Conservation (phyloP, 2,329 filamentous ascomycete genomes). For the Aspergillus eucalypticola region DNA sequence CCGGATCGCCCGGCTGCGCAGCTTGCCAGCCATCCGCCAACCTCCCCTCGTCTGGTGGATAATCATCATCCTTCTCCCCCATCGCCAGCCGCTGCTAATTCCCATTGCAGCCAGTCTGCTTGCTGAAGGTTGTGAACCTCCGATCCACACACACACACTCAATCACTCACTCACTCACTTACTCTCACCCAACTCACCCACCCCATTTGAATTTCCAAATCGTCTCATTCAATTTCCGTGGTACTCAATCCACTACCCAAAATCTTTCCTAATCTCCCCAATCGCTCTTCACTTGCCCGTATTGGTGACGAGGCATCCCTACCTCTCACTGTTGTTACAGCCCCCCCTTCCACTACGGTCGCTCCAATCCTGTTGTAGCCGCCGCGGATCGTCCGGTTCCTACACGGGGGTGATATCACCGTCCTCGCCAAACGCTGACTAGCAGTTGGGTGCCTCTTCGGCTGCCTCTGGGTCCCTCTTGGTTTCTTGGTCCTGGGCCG, state of each 20-base stretch:
- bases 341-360: not conserved
- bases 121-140: not conserved
- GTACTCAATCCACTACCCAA: not conserved
- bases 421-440: not conserved
- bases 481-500: slow-evolving; percentile 5
- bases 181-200: too few relatives aligned
- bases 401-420: slow-evolving; percentile 8
- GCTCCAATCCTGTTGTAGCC: not conserved
- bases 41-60: not conserved
- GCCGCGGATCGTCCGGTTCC: slow-evolving; percentile 5
- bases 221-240: not conserved
- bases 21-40: not conserved
- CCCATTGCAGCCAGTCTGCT: not conserved
- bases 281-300: not conserved
- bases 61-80: not conserved
- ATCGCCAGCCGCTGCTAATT: not conserved
- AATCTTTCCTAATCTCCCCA: not conserved
- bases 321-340: not conserved
- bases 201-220: not conserved
- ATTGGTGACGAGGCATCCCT: not conserved
- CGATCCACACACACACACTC: not conserved
- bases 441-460: not conserved
- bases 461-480: not conserved
- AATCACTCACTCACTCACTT: too few relatives aligned
- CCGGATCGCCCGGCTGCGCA: not conserved